Conservation (phyloP, 495 filamentous ascomycete genomes). For the Aspergillus taichungensis region DNA sequence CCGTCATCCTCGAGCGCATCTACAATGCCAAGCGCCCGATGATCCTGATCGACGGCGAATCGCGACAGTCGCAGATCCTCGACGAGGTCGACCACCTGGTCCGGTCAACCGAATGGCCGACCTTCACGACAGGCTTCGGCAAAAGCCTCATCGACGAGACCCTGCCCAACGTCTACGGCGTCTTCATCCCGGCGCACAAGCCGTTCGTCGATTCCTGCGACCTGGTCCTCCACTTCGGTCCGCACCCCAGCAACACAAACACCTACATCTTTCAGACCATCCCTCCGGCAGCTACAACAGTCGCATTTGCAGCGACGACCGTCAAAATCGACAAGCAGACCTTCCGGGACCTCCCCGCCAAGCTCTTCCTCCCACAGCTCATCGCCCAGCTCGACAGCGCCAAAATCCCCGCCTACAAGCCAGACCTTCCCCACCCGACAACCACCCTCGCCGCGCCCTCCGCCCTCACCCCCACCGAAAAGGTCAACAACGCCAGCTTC, state of each 20-base stretch:
- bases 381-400: slow-evolving; percentile 8
- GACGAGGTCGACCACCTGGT: slow-evolving; percentile 15
- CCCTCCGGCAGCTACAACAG: slow-evolving; percentile 6
- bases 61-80: slow-evolving; percentile 9
- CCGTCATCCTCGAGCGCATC: slow-evolving; percentile 14
- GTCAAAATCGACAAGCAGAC: slow-evolving; percentile 8
- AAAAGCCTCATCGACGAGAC: slow-evolving; percentile 25
- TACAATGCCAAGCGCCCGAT: slow-evolving; percentile 18
- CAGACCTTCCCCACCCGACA: not conserved
- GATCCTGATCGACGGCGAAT: slow-evolving; percentile 26
- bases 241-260: slow-evolving; percentile 19
- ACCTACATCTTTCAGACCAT: slow-evolving; percentile 14
- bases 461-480: slow-evolving; percentile 11
- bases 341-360: slow-evolving; percentile 9
- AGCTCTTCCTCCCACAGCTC: slow-evolving; percentile 5
- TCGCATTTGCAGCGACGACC: slow-evolving; percentile 5
- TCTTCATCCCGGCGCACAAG: slow-evolving; percentile 9
- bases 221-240: slow-evolving; percentile 22
- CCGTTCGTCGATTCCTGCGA: slow-evolving; percentile 18
- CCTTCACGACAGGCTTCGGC: slow-evolving; percentile 19
- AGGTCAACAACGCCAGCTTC: slow-evolving; percentile 4
- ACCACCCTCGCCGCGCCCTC: not conserved
- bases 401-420: slow-evolving; percentile 1
- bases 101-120: slow-evolving; percentile 19
- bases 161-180: slow-evolving; percentile 21